phyloP scores from a whole-genome alignment of 2,329 filamentous ascomycete species.

The Tolypocladium ophioglossoides region DNA sequence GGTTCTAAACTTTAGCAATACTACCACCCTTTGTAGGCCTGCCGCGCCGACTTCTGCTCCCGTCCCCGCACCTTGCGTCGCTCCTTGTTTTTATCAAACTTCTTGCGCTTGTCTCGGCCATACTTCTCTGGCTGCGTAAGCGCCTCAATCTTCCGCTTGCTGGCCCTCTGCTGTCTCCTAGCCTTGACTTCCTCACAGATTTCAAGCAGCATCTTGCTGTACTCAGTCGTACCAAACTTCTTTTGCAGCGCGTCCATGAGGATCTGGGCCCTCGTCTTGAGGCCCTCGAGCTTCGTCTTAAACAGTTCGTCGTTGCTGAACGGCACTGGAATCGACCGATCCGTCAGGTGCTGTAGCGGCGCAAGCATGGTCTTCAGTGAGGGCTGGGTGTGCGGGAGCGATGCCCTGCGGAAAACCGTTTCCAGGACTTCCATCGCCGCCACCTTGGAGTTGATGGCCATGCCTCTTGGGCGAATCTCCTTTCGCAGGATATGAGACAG shows the following conservation, averaged over 20 bases:
- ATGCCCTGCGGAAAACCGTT: conserved; percentile 53
- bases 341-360: conserved; percentile 72
- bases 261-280: conserved; percentile 64
- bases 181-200: conserved; percentile 64
- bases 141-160: conserved; percentile 83
- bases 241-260: conserved; percentile 75
- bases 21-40: conserved; percentile 50
- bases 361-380: conserved; percentile 51
- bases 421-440: conserved; percentile 66
- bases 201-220: conserved; percentile 60
- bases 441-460: conserved; percentile 61
- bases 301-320: conserved; percentile 62
- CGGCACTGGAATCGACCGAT: conserved; percentile 62
- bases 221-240: conserved; percentile 71
- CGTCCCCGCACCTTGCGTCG: conserved; percentile 68
- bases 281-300: conserved; percentile 54
- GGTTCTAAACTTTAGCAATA: not conserved
- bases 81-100: conserved; percentile 74
- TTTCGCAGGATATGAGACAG: conserved; percentile 70
- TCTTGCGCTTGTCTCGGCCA: conserved; percentile 70
- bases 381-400: conserved; percentile 43
- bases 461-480: conserved; percentile 54
- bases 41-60: conserved; percentile 61
- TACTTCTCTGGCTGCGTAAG: conserved; percentile 72
- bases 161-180: conserved; percentile 61